Evolutionary conservation across 2,329 filamentous ascomycete genomes (phyloP).

Genomic region (Xylaria sp.): DNA sequence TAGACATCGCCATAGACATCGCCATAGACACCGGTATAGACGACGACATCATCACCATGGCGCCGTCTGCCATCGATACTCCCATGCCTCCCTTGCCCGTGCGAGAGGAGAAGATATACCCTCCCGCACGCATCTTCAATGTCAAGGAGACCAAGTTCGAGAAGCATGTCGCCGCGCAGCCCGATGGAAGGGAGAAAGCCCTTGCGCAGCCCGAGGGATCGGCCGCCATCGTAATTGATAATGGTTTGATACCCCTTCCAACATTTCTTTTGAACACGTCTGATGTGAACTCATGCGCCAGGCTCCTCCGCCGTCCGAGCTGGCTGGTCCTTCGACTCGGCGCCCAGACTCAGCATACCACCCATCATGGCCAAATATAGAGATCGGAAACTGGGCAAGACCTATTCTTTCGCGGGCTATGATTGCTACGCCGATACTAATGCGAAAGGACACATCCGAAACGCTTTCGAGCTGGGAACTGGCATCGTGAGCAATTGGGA

Average conservation of each 20-base stretch:
- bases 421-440: conserved; percentile 97
- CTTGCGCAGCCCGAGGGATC: conserved; percentile 62
- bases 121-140: conserved; percentile 67
- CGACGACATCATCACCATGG: conserved; percentile 56
- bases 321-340: conserved; percentile 92
- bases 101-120: conserved; percentile 58
- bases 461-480: conserved; percentile 89
- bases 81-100: conserved; percentile 51
- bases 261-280: conserved; percentile 15
- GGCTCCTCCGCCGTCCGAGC: conserved; percentile 90
- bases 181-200: conserved; percentile 78
- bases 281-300: conserved; percentile 51
- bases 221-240: conserved; percentile 95
- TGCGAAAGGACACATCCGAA: conserved; percentile 87
- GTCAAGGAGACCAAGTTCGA: conserved; percentile 72
- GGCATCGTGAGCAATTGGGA: conserved; percentile 98
- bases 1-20: background rate
- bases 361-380: conserved; percentile 95
- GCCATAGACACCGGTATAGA: background rate
- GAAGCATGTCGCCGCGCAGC: conserved; percentile 61
- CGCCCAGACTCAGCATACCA: conserved; percentile 82
- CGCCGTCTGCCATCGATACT: conserved; percentile 63
- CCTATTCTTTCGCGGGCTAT: conserved; percentile 89
- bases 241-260: conserved; percentile 70
- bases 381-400: conserved; percentile 91